Conservation (phyloP, 352 stramenopile species). For the Chrysophaeum taylorii region DNA sequence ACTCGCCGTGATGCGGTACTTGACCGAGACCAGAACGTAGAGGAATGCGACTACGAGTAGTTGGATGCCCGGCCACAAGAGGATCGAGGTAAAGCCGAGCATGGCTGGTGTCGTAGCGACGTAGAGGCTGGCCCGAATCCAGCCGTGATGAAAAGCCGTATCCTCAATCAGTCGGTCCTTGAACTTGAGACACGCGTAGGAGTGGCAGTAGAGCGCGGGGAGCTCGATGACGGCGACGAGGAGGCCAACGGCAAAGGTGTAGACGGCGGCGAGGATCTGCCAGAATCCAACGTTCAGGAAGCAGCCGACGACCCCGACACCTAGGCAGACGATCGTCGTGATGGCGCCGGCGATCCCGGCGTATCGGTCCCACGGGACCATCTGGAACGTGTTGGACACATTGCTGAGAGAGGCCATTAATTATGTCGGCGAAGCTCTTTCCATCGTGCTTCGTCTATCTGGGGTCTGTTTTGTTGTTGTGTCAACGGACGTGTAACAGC, state of each 20-base stretch:
- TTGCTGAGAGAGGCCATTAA: no score
- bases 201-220: slow-evolving; percentile 11
- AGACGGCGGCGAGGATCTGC: neutral
- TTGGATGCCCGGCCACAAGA: slow-evolving; percentile 1
- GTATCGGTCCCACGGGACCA: slow-evolving; percentile 14
- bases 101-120: slow-evolving; percentile 2
- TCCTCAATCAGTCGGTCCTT: slow-evolving; percentile 15
- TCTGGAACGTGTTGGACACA: no score
- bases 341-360: neutral
- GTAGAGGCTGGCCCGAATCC: slow-evolving; percentile 4
- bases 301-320: neutral
- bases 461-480: no score
- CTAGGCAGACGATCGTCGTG: slow-evolving; percentile 3
- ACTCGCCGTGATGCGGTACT: neutral
- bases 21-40: neutral
- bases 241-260: slow-evolving; percentile 2
- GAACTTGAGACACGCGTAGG: slow-evolving; percentile 5
- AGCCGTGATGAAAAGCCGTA: slow-evolving; percentile 12
- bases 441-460: no score
- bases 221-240: slow-evolving; percentile 14
- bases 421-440: no score
- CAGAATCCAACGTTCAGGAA: slow-evolving; percentile 6
- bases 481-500: no score
- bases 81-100: slow-evolving; percentile 6
- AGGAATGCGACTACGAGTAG: neutral